Evolutionary conservation across 768 basidiomycete genomes (phyloP).

Genomic region (Paxillus ammoniavirescens): DNA sequence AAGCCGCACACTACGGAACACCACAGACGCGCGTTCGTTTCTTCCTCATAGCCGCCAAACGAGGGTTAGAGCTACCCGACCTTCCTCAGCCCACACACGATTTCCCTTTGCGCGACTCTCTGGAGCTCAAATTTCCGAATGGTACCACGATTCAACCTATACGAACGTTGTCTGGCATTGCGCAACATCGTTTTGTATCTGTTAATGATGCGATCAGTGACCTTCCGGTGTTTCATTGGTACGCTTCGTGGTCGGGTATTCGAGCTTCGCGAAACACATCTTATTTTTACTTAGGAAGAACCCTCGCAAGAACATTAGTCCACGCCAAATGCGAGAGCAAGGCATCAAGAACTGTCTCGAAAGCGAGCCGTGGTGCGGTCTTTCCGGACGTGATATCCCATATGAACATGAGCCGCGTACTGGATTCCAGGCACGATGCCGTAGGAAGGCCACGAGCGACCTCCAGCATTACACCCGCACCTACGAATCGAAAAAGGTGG

Average conservation of each 20-base stretch:
- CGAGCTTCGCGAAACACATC: not conserved
- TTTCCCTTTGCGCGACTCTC: conserved; percentile 36
- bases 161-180: conserved; percentile 45
- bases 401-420: conserved; percentile 39
- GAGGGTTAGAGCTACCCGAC: conserved; percentile 34
- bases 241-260: conserved; percentile 5
- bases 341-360: conserved; percentile 39
- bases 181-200: conserved; percentile 55
- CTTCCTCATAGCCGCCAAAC: conserved; percentile 46
- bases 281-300: conserved; percentile 20
- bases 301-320: conserved; percentile 9
- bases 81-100: conserved; percentile 45
- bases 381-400: conserved; percentile 18
- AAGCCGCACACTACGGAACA: conserved; percentile 48
- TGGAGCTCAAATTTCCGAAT: conserved; percentile 54
- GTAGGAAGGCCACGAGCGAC: conserved; percentile 43
- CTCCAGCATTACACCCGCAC: conserved; percentile 69
- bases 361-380: conserved; percentile 34
- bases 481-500: conserved; percentile 49
- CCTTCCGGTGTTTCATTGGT: conserved; percentile 76
- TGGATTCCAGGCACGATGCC: conserved; percentile 45
- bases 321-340: conserved; percentile 14
- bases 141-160: conserved; percentile 43
- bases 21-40: conserved; percentile 46
- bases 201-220: conserved; percentile 76